These are phyloP conservation scores for Uncinocarpus reesii DNA, from an alignment of 2,329 filamentous ascomycete species.

Conservation along the genomic window DNA sequence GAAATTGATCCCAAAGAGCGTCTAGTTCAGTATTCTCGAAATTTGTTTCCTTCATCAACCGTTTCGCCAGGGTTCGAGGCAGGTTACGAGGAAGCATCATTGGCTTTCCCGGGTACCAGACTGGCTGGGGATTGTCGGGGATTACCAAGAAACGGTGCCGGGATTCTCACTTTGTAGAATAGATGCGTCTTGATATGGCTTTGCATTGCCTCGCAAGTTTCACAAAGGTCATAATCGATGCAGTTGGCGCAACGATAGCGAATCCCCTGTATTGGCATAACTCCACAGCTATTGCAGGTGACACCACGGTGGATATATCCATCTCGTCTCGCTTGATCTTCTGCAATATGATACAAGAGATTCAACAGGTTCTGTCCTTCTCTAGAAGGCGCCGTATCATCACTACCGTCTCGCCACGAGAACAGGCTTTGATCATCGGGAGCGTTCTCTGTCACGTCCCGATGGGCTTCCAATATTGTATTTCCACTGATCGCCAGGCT, in stretches of 20 bases:
- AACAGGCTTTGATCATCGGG: constrained; percentile 38
- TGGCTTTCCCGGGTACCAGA: constrained; percentile 84
- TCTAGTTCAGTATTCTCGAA: constrained; percentile 83
- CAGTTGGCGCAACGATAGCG: constrained; percentile 94
- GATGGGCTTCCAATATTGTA: constrained; percentile 17
- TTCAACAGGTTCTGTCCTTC: constrained; percentile 72
- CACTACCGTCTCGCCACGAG: constrained; percentile 36
- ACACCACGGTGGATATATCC: constrained; percentile 89
- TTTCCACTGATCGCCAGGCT: constrained; percentile 23
- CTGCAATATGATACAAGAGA: constrained; percentile 81
- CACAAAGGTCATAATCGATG: constrained; percentile 89
- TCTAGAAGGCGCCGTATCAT: constrained; percentile 32
- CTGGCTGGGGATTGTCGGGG: constrained; percentile 67
- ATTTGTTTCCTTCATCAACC: constrained; percentile 59
- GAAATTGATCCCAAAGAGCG: constrained; percentile 94
- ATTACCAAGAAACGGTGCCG: constrained; percentile 68
- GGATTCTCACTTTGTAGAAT: constrained; percentile 91
- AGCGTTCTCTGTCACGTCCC: constrained; percentile 29
- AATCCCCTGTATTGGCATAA: constrained; percentile 80
- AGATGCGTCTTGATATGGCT: constrained; percentile 84
- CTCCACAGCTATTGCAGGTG: constrained; percentile 79
- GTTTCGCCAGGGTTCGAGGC: constrained; percentile 56
- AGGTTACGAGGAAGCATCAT: constrained; percentile 58
- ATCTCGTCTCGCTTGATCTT: constrained; percentile 79
- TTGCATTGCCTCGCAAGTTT: constrained; percentile 65